Conservation (phyloP, 768 basidiomycete species). For the Amylocystis lapponica region DNA sequence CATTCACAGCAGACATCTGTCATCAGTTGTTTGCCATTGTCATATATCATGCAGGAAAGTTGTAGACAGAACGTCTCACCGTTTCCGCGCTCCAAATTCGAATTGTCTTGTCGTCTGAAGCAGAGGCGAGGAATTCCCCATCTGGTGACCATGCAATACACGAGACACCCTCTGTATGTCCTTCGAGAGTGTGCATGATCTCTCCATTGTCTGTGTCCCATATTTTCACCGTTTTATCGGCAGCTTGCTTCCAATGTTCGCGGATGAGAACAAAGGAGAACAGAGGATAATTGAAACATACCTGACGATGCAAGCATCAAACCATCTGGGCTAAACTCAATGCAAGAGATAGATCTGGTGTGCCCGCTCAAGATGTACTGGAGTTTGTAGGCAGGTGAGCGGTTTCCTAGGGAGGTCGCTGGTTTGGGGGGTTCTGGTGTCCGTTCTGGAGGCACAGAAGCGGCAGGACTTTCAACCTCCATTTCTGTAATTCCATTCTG, state of each 20-base stretch:
- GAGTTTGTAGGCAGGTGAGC: conserved; percentile 48
- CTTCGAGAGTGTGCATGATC: conserved; percentile 64
- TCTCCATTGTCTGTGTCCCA: conserved; percentile 74
- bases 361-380: conserved; percentile 77
- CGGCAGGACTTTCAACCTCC: too few species aligned
- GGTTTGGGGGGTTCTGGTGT: conserved; percentile 1
- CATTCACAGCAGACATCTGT: conserved; percentile 57
- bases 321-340: conserved; percentile 89
- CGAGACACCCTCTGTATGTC: conserved; percentile 80
- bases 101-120: conserved; percentile 90
- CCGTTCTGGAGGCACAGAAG: conserved; percentile 3
- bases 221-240: conserved; percentile 77
- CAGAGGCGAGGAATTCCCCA: conserved; percentile 79
- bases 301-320: conserved; percentile 77
- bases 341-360: conserved; percentile 69
- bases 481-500: too few species aligned
- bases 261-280: conserved; percentile 11
- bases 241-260: conserved; percentile 52
- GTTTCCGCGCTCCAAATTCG: conserved; percentile 77
- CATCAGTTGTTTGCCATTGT: conserved; percentile 9
- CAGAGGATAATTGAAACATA: conserved; percentile 31
- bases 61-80: conserved; percentile 31
- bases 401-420: conserved; percentile 1
- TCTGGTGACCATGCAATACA: conserved; percentile 88
- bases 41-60: too few species aligned